A percentile compares a stretch with the other conserved stretches of the same genome.
Conservation (phyloP, 2,329 filamentous ascomycete genomes). For the Calonectria honghensis region DNA sequence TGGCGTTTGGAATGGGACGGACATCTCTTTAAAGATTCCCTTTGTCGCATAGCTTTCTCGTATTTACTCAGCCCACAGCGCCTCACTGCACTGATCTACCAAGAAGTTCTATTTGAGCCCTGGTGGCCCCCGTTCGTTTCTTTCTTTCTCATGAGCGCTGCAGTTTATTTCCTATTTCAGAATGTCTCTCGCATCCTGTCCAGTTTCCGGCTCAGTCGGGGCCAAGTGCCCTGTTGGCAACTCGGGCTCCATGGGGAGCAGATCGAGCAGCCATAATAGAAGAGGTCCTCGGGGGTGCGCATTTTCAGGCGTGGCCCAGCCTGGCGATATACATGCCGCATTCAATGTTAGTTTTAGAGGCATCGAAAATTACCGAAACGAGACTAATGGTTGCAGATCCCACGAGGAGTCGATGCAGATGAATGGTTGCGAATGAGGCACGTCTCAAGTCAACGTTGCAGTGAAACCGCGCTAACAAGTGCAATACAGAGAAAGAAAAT, state of each 20-base stretch:
- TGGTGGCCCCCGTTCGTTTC: slow-evolving; percentile 37
- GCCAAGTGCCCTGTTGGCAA: slow-evolving; percentile 50
- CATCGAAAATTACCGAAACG: accelerated
- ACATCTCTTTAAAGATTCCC: slow-evolving; percentile 12
- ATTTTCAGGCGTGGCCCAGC: slow-evolving; percentile 45
- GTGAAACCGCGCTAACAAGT: neutral
- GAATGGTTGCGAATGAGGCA: slow-evolving; percentile 66
- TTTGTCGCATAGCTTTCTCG: neutral
- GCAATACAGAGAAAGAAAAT: slow-evolving; percentile 62
- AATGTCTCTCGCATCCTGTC: slow-evolving; percentile 59
- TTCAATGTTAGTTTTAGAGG: slow-evolving; percentile 42
- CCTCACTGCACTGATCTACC: neutral
- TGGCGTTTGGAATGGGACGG: neutral
- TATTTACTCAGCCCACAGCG: neutral
- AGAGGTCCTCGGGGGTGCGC: slow-evolving; percentile 45
- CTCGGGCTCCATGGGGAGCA: slow-evolving; percentile 22
- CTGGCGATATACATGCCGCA: slow-evolving; percentile 48
- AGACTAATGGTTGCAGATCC: slow-evolving; percentile 60
- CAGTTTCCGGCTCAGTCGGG: slow-evolving; percentile 57
- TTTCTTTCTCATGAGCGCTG: slow-evolving; percentile 2
- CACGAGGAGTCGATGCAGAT: slow-evolving; percentile 65
- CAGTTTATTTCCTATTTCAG: slow-evolving; percentile 7
- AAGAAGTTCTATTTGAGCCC: slow-evolving; percentile 38
- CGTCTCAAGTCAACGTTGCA: neutral
- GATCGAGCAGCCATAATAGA: slow-evolving; percentile 17